phyloP scores from a whole-genome alignment of 371 early-diverging fungal species.

The Coemansia sp. region DNA sequence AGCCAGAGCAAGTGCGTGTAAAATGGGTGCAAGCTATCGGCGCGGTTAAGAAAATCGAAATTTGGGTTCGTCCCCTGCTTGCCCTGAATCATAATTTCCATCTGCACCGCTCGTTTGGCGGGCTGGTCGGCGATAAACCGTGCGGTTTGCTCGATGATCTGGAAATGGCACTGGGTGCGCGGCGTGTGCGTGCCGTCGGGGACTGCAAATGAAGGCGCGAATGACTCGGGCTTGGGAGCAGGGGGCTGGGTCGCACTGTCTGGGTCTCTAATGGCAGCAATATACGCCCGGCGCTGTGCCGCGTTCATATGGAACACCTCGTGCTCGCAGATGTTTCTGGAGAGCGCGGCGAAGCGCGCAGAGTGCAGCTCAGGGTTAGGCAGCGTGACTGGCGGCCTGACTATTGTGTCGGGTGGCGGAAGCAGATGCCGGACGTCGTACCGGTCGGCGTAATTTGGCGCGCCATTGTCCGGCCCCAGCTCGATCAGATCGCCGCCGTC shows the following conservation, averaged over 20 bases:
- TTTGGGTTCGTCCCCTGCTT: conserved; percentile 66
- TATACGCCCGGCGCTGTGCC: conserved; percentile 8
- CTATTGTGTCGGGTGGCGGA: not conserved
- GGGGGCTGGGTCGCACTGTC: not conserved
- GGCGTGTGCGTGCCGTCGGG: conserved; percentile 50
- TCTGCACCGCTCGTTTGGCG: conserved; percentile 55
- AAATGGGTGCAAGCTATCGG: conserved; percentile 58
- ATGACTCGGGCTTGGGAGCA: not conserved
- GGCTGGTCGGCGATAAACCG: conserved; percentile 55
- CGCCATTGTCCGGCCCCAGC: not conserved
- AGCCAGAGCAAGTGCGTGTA: conserved; percentile 64
- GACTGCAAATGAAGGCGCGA: conserved; percentile 14
- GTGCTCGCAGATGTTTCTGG: not conserved
- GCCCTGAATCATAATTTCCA: conserved; percentile 67
- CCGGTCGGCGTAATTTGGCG: conserved; percentile 13
- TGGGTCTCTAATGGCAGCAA: not conserved
- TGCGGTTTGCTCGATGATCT: conserved; percentile 66
- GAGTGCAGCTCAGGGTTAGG: conserved; percentile 6
- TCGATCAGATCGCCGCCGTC: conserved; percentile 7
- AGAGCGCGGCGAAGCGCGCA: conserved; percentile 19
- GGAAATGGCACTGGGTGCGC: conserved; percentile 54
- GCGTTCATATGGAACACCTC: conserved; percentile 16
- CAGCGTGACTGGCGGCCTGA: not conserved
- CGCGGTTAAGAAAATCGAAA: conserved; percentile 63
- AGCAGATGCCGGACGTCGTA: conserved; percentile 36